Evolutionary conservation across 1,139 yeast genomes (phyloP), one percentile per base, ranked within the genome.

Genomic region (Debaryomyces fabryi): DNA sequence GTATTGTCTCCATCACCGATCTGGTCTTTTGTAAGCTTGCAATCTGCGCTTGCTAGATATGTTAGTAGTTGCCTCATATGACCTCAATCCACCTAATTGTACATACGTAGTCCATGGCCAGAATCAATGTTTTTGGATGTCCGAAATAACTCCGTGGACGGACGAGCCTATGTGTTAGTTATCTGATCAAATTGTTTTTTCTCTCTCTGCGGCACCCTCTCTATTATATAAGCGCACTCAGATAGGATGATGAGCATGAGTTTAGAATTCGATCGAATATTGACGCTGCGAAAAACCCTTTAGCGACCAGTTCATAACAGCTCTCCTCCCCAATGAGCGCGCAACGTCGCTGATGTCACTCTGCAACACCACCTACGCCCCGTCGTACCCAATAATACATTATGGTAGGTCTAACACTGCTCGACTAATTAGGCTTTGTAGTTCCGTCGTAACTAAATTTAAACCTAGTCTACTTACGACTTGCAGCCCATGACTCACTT

Each of bases 1-100:
- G 63, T 7, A 69, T 57, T 0, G 63, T 61, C 49, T 69, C 72
- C 12, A 69, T 55, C 6, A 66, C 59, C 10, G 72, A 65, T 39
- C 74, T 49, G 32, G 67, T 56, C 49, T 63, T 67, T 44, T 57
- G 65, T 15, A 69, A 59, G 41, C 56, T 52, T 18, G 57, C 58
- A 16, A 66, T 54, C 47, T 65, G 58, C 7, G 49, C 13, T 25
- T 55, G 41, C 42, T 53, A 44, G 6, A 8, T 23, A 9, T 18
- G 47, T 47, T 47, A 47, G 45, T 43, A 32, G 20, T 32, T 4
- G 12, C 30, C 13, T 27, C 13, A 6, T 12, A 27, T 12, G 29
- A 9, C 29, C 29, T 12, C 29, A 27, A 12, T 24, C 30, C 13
- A n/a, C 13, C 30, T 12, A 8, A 16, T 23, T 21, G 8, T 33